Base-by-base conservation (phyloP, 352 stramenopile species). In the Globisporangium nagaii region DNA sequence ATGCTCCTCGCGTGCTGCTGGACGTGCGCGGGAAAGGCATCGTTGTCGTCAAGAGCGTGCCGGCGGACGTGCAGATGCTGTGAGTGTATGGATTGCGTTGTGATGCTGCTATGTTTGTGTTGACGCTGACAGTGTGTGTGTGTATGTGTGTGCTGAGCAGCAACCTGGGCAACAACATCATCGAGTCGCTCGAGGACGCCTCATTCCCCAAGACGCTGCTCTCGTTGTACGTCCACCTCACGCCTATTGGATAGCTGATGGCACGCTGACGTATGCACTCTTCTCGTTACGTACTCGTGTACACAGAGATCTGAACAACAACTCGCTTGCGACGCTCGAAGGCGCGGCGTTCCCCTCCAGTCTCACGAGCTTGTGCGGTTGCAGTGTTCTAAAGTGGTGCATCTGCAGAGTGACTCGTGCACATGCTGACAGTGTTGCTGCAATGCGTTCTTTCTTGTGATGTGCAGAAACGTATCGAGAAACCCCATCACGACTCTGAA, bases 111-210 rank as follows among this genome's bases (percentile, higher is more conserved):
- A 19, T 19, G 15, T 34, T 8, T 37, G 31, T n/a, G 1, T 25
- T 37, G 15, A 32, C n/a, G n/a, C 35, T 28, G 36, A 25, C n/a
- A 32, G 31, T 58, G 41, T 24, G 13, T 28, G n/a, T 60, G 7
- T 41, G 27, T 25, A 20, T n/a, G n/a, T 6, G 1, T 19, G 2
- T 39, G n/a, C n/a, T n/a, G 10, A 28, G 28, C 44, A 79, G 70
- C 10, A 46, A 70, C 15, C 60, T 79, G 28, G 62, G 46, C 31
- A 68, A 60, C 51, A 79, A 79, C 57, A 69, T 49, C 22, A 66
- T 79, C 41, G 15, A 19, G 7, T 19, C 35, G 4, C 24, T 79
- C 27, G 41, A 54, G 20, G 66, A 68, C 12, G 46, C 46, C 11
- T 50, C 55, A 11, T 73, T 77, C 20, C 62, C 70, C 15, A 56